phyloP scores from a whole-genome alignment of 768 basidiomycete species.

The Termitomyces sp. region DNA sequence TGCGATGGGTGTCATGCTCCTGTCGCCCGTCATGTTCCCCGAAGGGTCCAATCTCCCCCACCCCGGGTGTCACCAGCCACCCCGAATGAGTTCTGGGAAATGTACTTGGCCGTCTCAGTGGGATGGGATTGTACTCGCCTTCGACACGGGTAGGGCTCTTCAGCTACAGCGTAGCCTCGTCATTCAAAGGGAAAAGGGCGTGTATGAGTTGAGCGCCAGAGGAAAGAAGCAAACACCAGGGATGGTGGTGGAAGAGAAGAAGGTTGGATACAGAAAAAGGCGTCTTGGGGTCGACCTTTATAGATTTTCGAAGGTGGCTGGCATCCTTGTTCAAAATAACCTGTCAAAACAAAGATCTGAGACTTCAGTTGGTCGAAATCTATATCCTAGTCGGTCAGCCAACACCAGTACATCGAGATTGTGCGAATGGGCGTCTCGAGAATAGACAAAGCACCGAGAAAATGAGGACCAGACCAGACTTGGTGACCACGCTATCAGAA shows the following conservation, averaged over 20 bases:
- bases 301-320: slow-evolving; percentile 1
- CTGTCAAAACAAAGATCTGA: not conserved
- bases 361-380: not conserved
- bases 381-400: not conserved
- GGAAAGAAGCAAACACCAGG: not conserved
- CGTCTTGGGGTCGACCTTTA: not conserved
- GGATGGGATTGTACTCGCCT: slow-evolving; percentile 4
- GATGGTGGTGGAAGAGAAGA: slow-evolving; percentile 1
- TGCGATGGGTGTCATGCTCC: slow-evolving; percentile 11
- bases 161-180: slow-evolving; percentile 7
- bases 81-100: slow-evolving; percentile 8
- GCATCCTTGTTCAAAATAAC: not conserved
- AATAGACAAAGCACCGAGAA: not conserved
- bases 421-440: not conserved
- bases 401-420: not conserved
- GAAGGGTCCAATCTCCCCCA: slow-evolving; percentile 8
- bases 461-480: not conserved
- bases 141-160: not conserved
- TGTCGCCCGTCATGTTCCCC: slow-evolving; percentile 10
- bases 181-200: not conserved
- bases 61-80: slow-evolving; percentile 10
- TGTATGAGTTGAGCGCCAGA: not conserved
- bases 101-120: not conserved
- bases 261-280: not conserved
- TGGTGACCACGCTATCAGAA: not conserved